Base-by-base conservation (phyloP, 768 basidiomycete species). In the Tricholoma sp. region DNA sequence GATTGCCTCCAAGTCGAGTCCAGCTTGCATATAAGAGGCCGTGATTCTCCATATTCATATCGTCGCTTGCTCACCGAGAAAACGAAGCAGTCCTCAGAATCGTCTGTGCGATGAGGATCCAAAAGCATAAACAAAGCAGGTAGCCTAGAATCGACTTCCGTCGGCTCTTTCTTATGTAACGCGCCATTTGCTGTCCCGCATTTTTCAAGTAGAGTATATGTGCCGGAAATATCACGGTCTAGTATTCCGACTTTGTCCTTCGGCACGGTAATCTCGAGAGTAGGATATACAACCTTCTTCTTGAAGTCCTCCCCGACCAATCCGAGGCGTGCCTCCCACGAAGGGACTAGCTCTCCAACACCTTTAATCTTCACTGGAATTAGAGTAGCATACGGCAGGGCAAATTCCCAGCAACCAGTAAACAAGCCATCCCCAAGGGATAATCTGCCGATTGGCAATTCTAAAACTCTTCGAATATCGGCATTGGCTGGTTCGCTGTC, bases 171-270 rank as follows among this genome's bases (percentile, higher is more conserved):
- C 70, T 83, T 85, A 71, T 96, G 93, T 49, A 98, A 75, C 19
- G 89, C 88, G 22, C 81, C 79, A 66, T 89, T 92, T 7, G 95
- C 92, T 1, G 91, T 92, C 6, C 94, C 94, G 57, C 95, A 98
- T 67, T 86, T 88, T 60, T 90, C 86, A 53, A 94, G 75, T 50
- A 94, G 83, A 22, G 74, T 71, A 66, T 97, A 98, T 1, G 73
- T 75, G 5, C 95, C 95, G 5, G 87, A 85, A 46, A 97, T 85
- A 66, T 91, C 83, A 47, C 88, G 84, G 69, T 96, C 94, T 29
- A 91, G 80, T 54, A 73, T 68, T 1, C 65, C 57, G 7, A 74
- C 65, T 24, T 79, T 75, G 31, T 79, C 76, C 8, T 70, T 63
- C 0, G 82, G 75, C 3, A 88, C 82, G n/a, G 76, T 72, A 34